These are phyloP conservation scores for Cladophialophora psammophila DNA, from an alignment of 2,329 filamentous ascomycete genomes.

Conservation along the genomic window DNA sequence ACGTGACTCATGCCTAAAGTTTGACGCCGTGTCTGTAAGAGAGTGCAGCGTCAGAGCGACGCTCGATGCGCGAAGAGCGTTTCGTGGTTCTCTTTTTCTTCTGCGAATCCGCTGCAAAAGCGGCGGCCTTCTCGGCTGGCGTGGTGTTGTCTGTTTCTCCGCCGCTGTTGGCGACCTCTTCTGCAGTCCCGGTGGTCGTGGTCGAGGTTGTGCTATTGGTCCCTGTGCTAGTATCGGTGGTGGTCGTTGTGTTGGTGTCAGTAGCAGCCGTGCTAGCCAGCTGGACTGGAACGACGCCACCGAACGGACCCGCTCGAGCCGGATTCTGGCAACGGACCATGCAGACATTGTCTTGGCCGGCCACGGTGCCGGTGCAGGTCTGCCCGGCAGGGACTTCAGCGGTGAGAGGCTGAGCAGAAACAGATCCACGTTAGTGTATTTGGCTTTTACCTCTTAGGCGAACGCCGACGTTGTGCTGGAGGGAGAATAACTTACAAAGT, in stretches of 20 bases:
- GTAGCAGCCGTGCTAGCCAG: conserved; percentile 43
- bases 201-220: not conserved
- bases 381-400: conserved; percentile 64
- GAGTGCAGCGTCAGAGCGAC: conserved; percentile 14
- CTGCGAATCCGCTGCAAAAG: conserved; percentile 5
- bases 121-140: conserved; percentile 13
- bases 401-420: conserved; percentile 57
- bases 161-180: not conserved
- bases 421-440: not conserved
- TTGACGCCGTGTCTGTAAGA: conserved; percentile 11
- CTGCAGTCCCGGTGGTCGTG: not conserved
- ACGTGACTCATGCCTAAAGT: not conserved
- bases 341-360: conserved; percentile 66
- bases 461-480: not conserved
- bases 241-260: not conserved
- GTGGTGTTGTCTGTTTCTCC: not conserved
- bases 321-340: conserved; percentile 69
- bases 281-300: conserved; percentile 66
- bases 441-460: no score
- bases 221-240: not conserved
- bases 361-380: conserved; percentile 66
- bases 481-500: conserved; percentile 26
- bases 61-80: conserved; percentile 15
- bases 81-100: conserved; percentile 5
- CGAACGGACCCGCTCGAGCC: conserved; percentile 68